phyloP scores from a whole-genome alignment of 2,329 filamentous ascomycete species.

The Coniosporium tulheliwenetii region DNA sequence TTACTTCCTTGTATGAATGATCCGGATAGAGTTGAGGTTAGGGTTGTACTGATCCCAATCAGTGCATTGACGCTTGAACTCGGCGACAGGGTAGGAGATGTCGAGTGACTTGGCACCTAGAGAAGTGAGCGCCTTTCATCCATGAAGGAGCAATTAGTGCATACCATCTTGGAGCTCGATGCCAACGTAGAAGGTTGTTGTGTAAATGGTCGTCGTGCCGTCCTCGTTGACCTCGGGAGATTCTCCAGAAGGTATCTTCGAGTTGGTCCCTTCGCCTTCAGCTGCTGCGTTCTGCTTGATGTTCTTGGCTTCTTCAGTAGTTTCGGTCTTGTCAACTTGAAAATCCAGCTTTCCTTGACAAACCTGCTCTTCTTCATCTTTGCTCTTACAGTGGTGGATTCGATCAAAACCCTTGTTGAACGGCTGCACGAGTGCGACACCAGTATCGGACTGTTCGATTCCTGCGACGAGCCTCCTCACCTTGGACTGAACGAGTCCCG shows the following conservation, averaged over 20 bases:
- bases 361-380: slow-evolving; percentile 45
- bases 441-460: slow-evolving; percentile 61
- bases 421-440: slow-evolving; percentile 68
- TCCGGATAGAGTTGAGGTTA: slow-evolving; percentile 61
- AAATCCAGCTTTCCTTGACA: slow-evolving; percentile 46
- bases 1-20: slow-evolving; percentile 78
- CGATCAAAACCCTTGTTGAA: slow-evolving; percentile 90
- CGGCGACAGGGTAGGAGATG: slow-evolving; percentile 64
- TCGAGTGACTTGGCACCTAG: slow-evolving; percentile 56
- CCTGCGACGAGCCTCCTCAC: slow-evolving; percentile 71
- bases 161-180: slow-evolving; percentile 63
- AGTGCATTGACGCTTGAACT: slow-evolving; percentile 73
- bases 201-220: slow-evolving; percentile 49
- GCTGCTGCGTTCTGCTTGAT: slow-evolving; percentile 32
- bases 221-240: slow-evolving; percentile 22
- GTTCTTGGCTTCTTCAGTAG: slow-evolving; percentile 35
- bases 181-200: slow-evolving; percentile 88
- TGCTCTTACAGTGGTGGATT: slow-evolving; percentile 51
- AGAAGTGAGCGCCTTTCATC: slow-evolving; percentile 13
- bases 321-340: slow-evolving; percentile 40
- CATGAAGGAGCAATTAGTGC: slow-evolving; percentile 12
- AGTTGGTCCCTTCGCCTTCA: slow-evolving; percentile 22
- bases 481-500: slow-evolving; percentile 86
- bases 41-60: slow-evolving; percentile 60
- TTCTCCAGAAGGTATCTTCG: slow-evolving; percentile 17